Conservation (phyloP, 768 basidiomycete genomes). For the Chlorophyllum brunneum region DNA sequence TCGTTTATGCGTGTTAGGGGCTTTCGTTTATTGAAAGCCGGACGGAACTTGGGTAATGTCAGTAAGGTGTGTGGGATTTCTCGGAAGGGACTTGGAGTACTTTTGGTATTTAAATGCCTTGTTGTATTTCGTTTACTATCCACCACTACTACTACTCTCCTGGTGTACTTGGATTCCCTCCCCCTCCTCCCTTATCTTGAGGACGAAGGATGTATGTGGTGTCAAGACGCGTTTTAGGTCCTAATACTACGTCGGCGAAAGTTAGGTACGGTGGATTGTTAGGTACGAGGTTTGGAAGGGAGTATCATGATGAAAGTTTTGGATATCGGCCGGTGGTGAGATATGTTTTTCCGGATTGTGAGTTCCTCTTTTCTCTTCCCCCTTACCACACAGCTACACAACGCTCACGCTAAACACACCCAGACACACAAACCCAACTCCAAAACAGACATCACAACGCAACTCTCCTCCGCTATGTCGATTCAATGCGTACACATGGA, state of each 20-base stretch:
- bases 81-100: too few species aligned
- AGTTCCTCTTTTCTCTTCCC: slow-evolving; percentile 23
- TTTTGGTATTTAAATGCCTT: too few species aligned
- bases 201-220: background rate
- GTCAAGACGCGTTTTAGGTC: background rate
- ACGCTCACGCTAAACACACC: background rate
- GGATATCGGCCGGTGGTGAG: slow-evolving; percentile 65
- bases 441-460: slow-evolving; percentile 70
- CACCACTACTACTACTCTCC: too few species aligned
- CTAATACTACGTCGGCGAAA: too few species aligned
- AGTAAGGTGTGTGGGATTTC: too few species aligned
- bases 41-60: too few species aligned
- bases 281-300: background rate
- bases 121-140: too few species aligned
- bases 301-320: slow-evolving; percentile 78
- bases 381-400: background rate
- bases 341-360: slow-evolving; percentile 72
- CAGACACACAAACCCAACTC: slow-evolving; percentile 65
- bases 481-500: slow-evolving; percentile 80
- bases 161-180: too few species aligned
- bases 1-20: too few species aligned
- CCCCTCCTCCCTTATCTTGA: too few species aligned
- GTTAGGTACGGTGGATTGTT: background rate
- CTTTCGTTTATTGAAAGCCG: too few species aligned
- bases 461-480: slow-evolving; percentile 81